Base-by-base conservation (phyloP, 2,329 filamentous ascomycete species). In the Aureobasidium mangrovei region DNA sequence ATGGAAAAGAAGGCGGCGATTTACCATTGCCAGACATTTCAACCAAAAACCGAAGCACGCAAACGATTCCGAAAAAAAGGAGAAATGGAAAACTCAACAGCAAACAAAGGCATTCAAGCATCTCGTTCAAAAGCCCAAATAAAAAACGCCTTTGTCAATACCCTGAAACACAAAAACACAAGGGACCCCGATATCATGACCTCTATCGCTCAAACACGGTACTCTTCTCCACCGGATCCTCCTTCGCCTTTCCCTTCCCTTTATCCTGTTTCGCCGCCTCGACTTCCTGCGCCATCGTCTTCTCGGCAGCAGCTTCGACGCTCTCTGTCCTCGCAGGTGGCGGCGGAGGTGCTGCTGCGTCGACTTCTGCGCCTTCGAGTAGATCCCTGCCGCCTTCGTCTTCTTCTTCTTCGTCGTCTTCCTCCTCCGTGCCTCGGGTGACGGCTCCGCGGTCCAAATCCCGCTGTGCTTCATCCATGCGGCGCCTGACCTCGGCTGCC, bases 391-490 rank as follows among this genome's bases (percentile, higher is more conserved):
- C 79, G 26, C 81, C 81, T 9, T 86, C 84, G 3, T 87, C 85
- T 1, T 84, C 82, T 0, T 88, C 84, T 1, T 89, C 85, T 0
- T 83, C 80, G 0, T 80, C 79, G 1, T 73, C 69, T 59, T 74
- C 75, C 63, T 84, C 76, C 35, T 66, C 67, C 2, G 59, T 62
- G 6, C 63, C 64, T 42, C 79, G 72, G 1, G 79, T 79, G n/a
- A 84, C 71, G 0, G 85, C 86, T 57, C 90, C 91, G 69, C 84
- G 86, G 70, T 96, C 91, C 60, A 96, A 73, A 66, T 97, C 91
- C 62, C 83, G 84, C 70, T 96, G 91, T 3, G 91, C 91, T 67
- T 98, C 93, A 59, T 98, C 91, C 85, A 97, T 95, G 42, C 91
- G 80, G 63, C 91, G 82, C 60, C 87, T 80, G 49, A 98, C 91